phyloP scores from a whole-genome alignment of 2,329 filamentous ascomycete genomes.

The Penicillium hesseltinei region DNA sequence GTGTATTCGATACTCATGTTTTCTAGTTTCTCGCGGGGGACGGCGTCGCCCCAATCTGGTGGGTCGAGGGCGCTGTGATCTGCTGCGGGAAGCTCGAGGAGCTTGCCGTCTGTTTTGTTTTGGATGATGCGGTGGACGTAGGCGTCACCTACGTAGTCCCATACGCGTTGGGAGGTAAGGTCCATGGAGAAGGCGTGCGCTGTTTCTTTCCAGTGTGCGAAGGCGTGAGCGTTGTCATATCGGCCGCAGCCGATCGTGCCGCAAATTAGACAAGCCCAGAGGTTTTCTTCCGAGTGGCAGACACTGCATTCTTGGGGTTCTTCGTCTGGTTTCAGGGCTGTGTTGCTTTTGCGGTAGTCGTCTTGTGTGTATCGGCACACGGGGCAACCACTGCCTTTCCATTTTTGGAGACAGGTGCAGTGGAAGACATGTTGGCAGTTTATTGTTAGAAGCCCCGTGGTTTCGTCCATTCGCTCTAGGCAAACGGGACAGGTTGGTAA shows the following conservation, averaged over 20 bases:
- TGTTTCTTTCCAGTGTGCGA: conserved; percentile 87
- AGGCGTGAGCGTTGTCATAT: conserved; percentile 91
- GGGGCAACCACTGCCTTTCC: conserved; percentile 90
- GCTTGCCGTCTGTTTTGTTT: conserved; percentile 86
- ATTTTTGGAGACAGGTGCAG: conserved; percentile 92
- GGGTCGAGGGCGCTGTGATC: conserved; percentile 45
- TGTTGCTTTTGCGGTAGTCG: conserved; percentile 44
- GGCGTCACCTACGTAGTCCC: conserved; percentile 94
- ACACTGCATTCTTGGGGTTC: conserved; percentile 63
- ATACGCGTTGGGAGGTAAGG: conserved; percentile 88
- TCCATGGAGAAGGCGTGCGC: conserved; percentile 91
- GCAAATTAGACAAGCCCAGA: conserved; percentile 95
- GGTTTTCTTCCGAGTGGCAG: conserved; percentile 75
- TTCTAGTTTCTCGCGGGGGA: conserved; percentile 61
- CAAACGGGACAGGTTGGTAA: conserved; percentile 95
- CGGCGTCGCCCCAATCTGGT: conserved; percentile 46
- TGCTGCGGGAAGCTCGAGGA: conserved; percentile 78
- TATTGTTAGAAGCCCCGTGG: conserved; percentile 89
- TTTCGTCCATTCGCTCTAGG: conserved; percentile 97
- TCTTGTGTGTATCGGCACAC: conserved; percentile 87
- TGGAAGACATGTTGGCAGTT: conserved; percentile 98
- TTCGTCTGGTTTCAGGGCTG: conserved; percentile 58
- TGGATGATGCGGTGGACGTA: conserved; percentile 96
- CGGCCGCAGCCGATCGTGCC: conserved; percentile 89
- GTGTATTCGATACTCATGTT: conserved; percentile 92